Evolutionary conservation across 177 flowering plant species (phyloP).

Genomic region (Tripterygium wilfordii): DNA sequence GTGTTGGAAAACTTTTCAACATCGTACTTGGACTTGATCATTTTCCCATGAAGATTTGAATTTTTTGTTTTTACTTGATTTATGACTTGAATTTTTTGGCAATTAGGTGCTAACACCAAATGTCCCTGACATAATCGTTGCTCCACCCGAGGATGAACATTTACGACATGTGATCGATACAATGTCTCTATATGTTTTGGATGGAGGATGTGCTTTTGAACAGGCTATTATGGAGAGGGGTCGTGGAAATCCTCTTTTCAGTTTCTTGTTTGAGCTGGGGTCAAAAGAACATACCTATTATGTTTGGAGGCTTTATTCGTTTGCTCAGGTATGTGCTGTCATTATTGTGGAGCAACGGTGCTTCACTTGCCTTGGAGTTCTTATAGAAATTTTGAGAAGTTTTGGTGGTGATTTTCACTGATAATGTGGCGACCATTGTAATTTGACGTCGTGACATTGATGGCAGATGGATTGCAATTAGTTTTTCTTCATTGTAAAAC

Average conservation of each 20-base stretch:
- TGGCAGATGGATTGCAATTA: too few relatives aligned
- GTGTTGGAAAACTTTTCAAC: too few relatives aligned
- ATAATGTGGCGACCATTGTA: too few relatives aligned
- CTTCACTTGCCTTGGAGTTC: neutral
- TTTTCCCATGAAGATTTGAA: too few relatives aligned
- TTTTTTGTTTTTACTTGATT: too few relatives aligned
- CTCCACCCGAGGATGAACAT: constrained; percentile 81
- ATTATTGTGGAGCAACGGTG: too few relatives aligned
- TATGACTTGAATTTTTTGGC: too few relatives aligned
- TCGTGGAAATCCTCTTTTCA: constrained; percentile 88
- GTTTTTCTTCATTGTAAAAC: too few relatives aligned
- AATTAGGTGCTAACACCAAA: constrained; percentile 98
- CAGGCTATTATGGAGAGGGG: constrained; percentile 99
- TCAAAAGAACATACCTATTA: constrained; percentile 97
- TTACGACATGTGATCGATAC: constrained; percentile 92
- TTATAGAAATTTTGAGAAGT: too few relatives aligned
- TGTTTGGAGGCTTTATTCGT: constrained; percentile 99
- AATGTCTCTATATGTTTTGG: constrained; percentile 91
- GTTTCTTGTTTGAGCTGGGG: constrained; percentile 90
- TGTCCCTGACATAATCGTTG: constrained; percentile 92
- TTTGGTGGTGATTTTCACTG: too few relatives aligned
- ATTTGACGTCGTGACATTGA: too few relatives aligned
- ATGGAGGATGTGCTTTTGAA: constrained; percentile 98
- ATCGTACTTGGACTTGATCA: too few relatives aligned
- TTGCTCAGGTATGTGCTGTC: constrained; percentile 78